Evolutionary conservation across 179 eudicot species (phyloP).

Genomic region (Beta lomatogona): DNA sequence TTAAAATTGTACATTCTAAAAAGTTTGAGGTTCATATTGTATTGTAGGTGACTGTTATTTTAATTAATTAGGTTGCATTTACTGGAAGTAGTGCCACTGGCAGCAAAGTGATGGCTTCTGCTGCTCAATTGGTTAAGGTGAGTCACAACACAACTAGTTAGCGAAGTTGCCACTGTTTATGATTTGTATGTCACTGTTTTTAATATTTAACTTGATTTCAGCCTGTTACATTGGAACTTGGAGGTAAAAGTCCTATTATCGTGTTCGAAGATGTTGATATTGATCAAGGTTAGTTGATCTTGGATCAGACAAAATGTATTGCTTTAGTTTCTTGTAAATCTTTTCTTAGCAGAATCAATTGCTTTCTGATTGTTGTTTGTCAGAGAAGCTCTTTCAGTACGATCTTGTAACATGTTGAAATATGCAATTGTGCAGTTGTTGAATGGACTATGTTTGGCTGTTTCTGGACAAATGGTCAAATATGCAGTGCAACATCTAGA

Average conservation of each 20-base stretch:
- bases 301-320: background rate
- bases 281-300: slow-evolving; percentile 70
- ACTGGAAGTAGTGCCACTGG: slow-evolving; percentile 96
- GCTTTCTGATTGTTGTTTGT: background rate
- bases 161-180: background rate
- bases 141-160: slow-evolving; percentile 14
- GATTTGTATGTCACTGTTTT: slow-evolving; percentile 15
- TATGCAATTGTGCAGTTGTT: slow-evolving; percentile 60
- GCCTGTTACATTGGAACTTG: slow-evolving; percentile 97
- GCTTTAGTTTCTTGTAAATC: background rate
- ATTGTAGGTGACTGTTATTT: background rate
- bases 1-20: background rate
- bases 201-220: slow-evolving; percentile 36
- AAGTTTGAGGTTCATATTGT: background rate
- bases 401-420: slow-evolving; percentile 8
- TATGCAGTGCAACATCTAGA: slow-evolving; percentile 98
- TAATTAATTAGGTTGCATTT: slow-evolving; percentile 71
- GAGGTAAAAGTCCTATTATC: slow-evolving; percentile 97
- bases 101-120: slow-evolving; percentile 92
- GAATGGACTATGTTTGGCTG: slow-evolving; percentile 96
- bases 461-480: slow-evolving; percentile 99
- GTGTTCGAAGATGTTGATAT: slow-evolving; percentile 96
- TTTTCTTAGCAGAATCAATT: background rate
- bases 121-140: slow-evolving; percentile 84
- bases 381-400: background rate